These are phyloP conservation scores for Fraxinus xanthoxyloides DNA, from an alignment of 305 asterid genomes.

Conservation along the genomic window DNA sequence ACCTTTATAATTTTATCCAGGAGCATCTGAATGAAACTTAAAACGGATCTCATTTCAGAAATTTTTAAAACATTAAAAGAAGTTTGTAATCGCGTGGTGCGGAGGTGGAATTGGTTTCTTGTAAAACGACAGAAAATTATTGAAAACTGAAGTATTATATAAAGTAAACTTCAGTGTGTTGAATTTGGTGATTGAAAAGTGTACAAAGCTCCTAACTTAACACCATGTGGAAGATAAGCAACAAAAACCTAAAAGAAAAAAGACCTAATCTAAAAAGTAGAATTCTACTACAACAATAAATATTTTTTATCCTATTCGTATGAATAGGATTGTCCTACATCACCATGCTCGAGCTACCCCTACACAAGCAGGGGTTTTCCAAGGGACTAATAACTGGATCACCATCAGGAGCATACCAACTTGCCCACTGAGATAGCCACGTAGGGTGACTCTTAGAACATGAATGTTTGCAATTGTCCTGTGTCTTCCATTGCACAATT, in stretches of 20 bases:
- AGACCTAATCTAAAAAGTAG: background rate
- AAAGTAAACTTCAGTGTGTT: background rate
- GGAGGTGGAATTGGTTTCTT: background rate
- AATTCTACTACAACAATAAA: background rate
- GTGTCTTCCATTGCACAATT: background rate
- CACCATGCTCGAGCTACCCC: background rate
- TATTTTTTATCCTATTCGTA: background rate
- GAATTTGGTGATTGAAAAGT: background rate
- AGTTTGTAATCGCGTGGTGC: background rate
- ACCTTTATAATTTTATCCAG: background rate
- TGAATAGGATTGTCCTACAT: background rate
- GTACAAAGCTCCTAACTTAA: background rate
- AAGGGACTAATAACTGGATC: background rate
- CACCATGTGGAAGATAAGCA: background rate
- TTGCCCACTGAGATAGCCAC: slow-evolving; percentile 12
- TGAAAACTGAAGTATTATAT: background rate
- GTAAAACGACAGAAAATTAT: background rate
- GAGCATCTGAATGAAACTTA: background rate
- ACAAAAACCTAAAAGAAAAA: background rate
- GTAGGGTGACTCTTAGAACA: background rate
- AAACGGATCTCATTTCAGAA: background rate
- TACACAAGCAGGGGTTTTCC: background rate
- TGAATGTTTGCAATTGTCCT: background rate
- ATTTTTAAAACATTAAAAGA: background rate
- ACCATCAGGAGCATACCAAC: background rate